Evolutionary conservation across 2,329 filamentous ascomycete genomes (phyloP), one percentile per base, ranked within the genome.

Genomic region (Aureobasidium pullulans): DNA sequence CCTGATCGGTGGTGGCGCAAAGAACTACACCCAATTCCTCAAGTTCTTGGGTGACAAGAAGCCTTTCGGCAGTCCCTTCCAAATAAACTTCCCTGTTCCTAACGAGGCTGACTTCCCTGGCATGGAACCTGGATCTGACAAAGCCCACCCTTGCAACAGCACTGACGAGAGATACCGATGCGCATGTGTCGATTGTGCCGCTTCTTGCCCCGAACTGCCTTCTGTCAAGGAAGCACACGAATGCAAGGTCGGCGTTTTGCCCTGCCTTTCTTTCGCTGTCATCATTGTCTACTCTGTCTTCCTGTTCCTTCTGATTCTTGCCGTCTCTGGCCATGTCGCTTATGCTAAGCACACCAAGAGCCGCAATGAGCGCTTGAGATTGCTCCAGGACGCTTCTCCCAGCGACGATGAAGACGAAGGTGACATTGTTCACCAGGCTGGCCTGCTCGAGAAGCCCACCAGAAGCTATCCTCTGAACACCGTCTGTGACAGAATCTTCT

Each of bases 391-490:
- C 67, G 81, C 88, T 0, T 81, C 84, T 11, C 86, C 86, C 8
- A 95, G 89, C 67, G 93, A 97, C 64, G 92, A 97, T 61, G 94
- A 99, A 64, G 93, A 96, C 62, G 93, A 96, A 69, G 91, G 88
- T 1, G 90, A 96, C 62, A 81, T 92, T 57, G 84, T 94, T 3
- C 84, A 89, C 65, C 87, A 86, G 57, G 83, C 84, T 16, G 88
- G 87, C 40, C 86, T 92, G 77, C 80, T 90, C 40, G 90, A 96
- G 66, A 83, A 86, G 11, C 90, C 90, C 0, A 87, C 87, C 15
- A 86, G 83, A 63, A 84, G 87, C 57, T 99, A 99, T 72, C 83
- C 81, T 65, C 76, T 97, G 64, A 97, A 99, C 67, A 88, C 86
- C 2, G 83, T 86, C 70, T 89, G 90, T 63, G 92, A 96, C 68